Base-by-base conservation (phyloP, 768 basidiomycete genomes). In the Boletus fagicola region DNA sequence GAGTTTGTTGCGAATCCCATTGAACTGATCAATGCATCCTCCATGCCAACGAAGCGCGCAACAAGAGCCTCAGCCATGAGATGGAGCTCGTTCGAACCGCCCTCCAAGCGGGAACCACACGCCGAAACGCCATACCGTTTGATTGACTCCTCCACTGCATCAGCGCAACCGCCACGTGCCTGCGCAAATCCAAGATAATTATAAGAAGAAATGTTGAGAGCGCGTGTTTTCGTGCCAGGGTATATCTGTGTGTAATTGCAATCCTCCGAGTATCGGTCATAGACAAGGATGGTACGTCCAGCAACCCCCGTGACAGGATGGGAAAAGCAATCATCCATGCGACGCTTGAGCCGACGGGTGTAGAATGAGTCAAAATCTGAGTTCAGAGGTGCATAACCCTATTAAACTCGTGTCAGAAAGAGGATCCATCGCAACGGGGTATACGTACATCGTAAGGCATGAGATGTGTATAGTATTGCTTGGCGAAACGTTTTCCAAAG, bases 351-450 rank as follows among this genome's bases (percentile, higher is more conserved):
- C 4, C 95, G 88, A 50, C 96, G 92, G 58, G 95, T 96, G 80
- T 98, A 98, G 78, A 98, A 99, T 7, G 97, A 98, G 73, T 98
- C 96, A 64, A 98, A 98, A 72, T 98, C 97, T 10, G 94, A 97
- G 75, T 94, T 96, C 58, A 98, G 81, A 6, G 97, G 91, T 2
- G 95, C 96, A 68, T 97, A 95, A 55, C 96, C 97, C 94, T 98
- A 72, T 42, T n/a, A 49, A 16, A 24, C 0, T 31, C 18, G 13
- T 33, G 49, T 64, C 16, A 66, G 52, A 40, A 54, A 28, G 51
- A 5, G 15, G 44, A 57, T 54, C n/a, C 35, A 55, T 18, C 0
- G 50, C 22, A 22, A 60, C 50, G 46, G 18, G 38, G 35, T 53
- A n/a, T 0, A 80, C 94, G 74, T 68, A 96, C 95, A 65, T 93